Evolutionary conservation across 2,329 filamentous ascomycete genomes (phyloP).

Genomic region (Pseudomassariella vexata): DNA sequence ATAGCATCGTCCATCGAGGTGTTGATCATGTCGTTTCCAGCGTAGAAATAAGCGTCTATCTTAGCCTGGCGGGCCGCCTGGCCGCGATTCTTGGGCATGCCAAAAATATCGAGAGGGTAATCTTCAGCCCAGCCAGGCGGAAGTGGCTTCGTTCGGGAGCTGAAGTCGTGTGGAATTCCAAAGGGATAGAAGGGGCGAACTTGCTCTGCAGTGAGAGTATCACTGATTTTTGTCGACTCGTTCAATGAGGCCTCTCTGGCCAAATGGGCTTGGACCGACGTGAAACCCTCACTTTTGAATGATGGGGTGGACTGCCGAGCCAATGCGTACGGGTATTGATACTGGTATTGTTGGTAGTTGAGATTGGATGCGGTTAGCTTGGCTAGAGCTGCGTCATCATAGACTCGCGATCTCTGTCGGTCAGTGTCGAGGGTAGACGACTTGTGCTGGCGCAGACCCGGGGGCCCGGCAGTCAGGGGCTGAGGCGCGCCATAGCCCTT

Average conservation of each 20-base stretch:
- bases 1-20: constrained; percentile 25
- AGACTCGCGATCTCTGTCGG: constrained; percentile 8
- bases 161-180: constrained; percentile 25
- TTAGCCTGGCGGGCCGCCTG: constrained; percentile 20
- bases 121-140: constrained; percentile 18
- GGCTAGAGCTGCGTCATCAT: no score
- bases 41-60: constrained; percentile 32
- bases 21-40: constrained; percentile 28
- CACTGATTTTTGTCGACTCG: constrained; percentile 14
- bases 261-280: constrained; percentile 8
- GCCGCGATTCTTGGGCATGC: constrained; percentile 13
- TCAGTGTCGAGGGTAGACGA: constrained; percentile 34
- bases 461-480: constrained; percentile 49
- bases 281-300: no score
- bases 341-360: no score
- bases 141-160: constrained; percentile 9
- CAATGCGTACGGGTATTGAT: no score
- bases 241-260: no score
- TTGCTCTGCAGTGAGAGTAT: constrained; percentile 23
- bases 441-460: constrained; percentile 44
- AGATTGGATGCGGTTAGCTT: no score
- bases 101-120: constrained; percentile 9
- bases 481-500: constrained; percentile 36
- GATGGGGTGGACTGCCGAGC: no score
- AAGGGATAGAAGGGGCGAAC: constrained; percentile 23